Percentiles rank a stretch among this genome's conserved stretches.
Conservation (phyloP, 73 alveolate species). For the Paramecium sonneborni region DNA sequence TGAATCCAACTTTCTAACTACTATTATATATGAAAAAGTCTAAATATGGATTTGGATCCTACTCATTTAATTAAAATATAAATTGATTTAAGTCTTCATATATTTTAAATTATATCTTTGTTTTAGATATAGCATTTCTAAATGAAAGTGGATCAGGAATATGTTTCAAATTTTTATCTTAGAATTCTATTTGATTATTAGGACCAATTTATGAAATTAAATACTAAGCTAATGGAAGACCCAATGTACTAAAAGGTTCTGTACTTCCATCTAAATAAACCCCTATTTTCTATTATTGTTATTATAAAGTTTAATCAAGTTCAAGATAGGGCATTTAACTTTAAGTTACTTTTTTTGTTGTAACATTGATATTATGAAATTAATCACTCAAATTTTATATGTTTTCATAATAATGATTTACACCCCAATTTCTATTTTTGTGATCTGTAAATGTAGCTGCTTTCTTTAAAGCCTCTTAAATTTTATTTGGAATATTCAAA, state of each 20-base stretch:
- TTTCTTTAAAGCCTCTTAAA: not conserved
- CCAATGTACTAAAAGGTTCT: constrained; percentile 44
- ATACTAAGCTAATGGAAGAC: constrained; percentile 38
- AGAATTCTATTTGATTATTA: not conserved
- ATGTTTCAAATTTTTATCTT: not conserved
- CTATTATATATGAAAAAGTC: not conserved
- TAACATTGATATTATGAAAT: not conserved
- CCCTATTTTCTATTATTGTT: not conserved
- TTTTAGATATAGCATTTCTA: not conserved
- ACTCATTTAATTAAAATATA: not conserved
- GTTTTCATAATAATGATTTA: not conserved
- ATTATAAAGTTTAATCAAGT: not conserved
- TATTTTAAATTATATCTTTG: not conserved
- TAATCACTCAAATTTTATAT: not conserved
- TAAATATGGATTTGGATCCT: constrained; percentile 20
- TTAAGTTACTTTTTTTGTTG: not conserved
- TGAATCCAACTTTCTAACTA: not conserved
- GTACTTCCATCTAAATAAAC: not conserved
- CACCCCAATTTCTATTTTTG: constrained; percentile 49
- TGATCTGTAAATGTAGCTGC: not conserved
- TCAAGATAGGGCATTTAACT: not conserved
- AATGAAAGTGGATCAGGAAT: not conserved
- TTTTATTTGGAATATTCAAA: not conserved
- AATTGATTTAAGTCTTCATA: constrained; percentile 9
- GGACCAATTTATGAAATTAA: constrained; percentile 2